Evolutionary conservation across 2,329 filamentous ascomycete genomes (phyloP), one percentile per base, ranked within the genome.

Genomic region (Phaeomoniella chlamydospora): DNA sequence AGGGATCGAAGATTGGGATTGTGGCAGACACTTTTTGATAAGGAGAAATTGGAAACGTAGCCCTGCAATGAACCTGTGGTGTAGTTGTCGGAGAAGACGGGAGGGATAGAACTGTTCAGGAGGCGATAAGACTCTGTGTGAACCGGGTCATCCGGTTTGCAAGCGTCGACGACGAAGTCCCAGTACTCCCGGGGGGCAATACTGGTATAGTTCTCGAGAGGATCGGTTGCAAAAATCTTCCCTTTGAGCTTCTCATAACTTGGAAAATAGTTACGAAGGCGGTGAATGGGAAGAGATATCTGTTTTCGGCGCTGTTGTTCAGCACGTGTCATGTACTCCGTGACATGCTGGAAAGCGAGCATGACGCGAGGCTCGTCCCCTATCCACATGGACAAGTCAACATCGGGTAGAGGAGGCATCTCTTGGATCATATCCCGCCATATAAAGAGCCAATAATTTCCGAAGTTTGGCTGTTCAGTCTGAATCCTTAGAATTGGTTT

Each of bases 321-420:
- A 35, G 56, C 61, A 19, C 43, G 51, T 5, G 44, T 34, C 40
- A 62, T 52, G 39, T 61, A 58, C 14, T 45, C 48, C 29, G 58
- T 48, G 11, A 67, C 57, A 15, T 56, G 53, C 34, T 68, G 63
- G 56, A 58, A 67, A 0, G 61, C 59, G 3, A 65, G 61, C 12
- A 67, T 51, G 5, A 68, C 43, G 2, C 64, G 52, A 18, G 56
- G 57, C 47, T 68, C 61, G 37, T 68, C 65, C 61, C 67, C 65
- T 19, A 56, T 46, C 41, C 68, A 67, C 34, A 67, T 52, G 0
- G 64, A 53, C 34, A 68, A 49, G 37, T 67, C 59, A 15, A 68
- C 41, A 42, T 67, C 63, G 3, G 63, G 64, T 11, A 67, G 47
- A 13, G 50, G 45, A 4, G 53, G 43, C 15, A 66, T 50, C 5